Percentiles rank a stretch among this genome's conserved stretches.
Conservation (phyloP, 108 stramenopile species). For the Cyclotella cryptica region DNA sequence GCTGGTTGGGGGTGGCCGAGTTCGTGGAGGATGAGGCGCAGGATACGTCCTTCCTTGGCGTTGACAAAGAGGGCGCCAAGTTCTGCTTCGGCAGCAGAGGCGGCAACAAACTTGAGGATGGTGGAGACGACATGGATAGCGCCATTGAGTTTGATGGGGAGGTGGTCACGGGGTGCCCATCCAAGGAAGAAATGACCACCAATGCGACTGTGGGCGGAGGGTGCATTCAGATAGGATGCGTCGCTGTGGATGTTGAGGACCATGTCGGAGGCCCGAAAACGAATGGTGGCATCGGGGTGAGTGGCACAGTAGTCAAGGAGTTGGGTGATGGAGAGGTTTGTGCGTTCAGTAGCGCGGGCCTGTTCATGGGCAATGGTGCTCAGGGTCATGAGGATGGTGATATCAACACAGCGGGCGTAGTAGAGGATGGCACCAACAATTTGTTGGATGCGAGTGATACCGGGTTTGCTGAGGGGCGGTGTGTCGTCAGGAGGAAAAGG, state of each 20-base stretch:
- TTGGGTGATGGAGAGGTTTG: constrained; percentile 14
- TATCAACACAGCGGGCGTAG: constrained; percentile 56
- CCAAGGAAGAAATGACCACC: constrained; percentile 49
- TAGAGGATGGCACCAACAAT: constrained; percentile 50
- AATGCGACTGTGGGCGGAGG: constrained; percentile 37
- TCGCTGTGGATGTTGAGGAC: constrained; percentile 41
- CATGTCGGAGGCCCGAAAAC: constrained; percentile 28
- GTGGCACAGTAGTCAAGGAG: constrained; percentile 54
- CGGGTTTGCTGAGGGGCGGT: constrained; percentile 11
- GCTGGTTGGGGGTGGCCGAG: constrained; percentile 57
- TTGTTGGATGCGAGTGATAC: constrained; percentile 43
- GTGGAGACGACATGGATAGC: constrained; percentile 32
- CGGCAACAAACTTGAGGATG: constrained; percentile 28
- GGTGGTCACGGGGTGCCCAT: not conserved
- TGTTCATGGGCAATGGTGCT: constrained; percentile 41
- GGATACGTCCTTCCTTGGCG: constrained; percentile 30
- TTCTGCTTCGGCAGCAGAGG: constrained; percentile 55
- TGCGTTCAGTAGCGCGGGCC: constrained; percentile 17
- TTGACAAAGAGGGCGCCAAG: constrained; percentile 48
- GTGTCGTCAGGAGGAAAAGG: constrained; percentile 27
- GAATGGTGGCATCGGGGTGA: constrained; percentile 39
- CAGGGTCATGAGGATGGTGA: constrained; percentile 46
- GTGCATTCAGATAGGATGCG: constrained; percentile 47
- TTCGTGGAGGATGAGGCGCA: constrained; percentile 27
- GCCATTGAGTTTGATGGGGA: constrained; percentile 11